Conservation (phyloP, 2,329 filamentous ascomycete genomes). For the Calycina herbarum region DNA sequence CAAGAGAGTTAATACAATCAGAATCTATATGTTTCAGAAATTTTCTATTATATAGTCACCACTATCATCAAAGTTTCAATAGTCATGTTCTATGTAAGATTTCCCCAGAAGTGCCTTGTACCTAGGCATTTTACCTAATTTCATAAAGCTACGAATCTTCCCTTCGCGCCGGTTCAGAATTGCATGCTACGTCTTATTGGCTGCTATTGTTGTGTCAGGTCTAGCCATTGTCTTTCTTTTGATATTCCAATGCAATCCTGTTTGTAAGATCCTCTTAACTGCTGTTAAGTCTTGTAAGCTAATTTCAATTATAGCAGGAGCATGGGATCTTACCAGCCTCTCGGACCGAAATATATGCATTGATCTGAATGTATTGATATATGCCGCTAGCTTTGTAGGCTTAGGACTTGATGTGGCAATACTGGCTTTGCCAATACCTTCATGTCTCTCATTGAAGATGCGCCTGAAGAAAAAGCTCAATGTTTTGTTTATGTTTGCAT, state of each 20-base stretch:
- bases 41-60: conserved; percentile 20
- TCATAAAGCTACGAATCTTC: conserved; percentile 25
- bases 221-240: conserved; percentile 18
- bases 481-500: conserved; percentile 64
- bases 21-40: conserved; percentile 21
- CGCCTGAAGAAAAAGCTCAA: conserved; percentile 68
- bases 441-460: conserved; percentile 60
- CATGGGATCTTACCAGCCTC: conserved; percentile 20
- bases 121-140: not conserved
- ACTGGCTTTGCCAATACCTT: conserved; percentile 64
- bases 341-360: conserved; percentile 47
- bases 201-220: conserved; percentile 12
- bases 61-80: conserved; percentile 25
- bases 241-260: conserved; percentile 28
- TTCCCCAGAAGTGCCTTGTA: not conserved
- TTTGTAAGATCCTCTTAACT: conserved; percentile 16
- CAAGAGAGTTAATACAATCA: conserved; percentile 8
- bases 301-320: conserved; percentile 11
- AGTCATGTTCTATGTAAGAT: conserved; percentile 24
- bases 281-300: not conserved
- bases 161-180: conserved; percentile 10
- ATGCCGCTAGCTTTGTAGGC: conserved; percentile 66
- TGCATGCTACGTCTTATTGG: conserved; percentile 6
- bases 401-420: conserved; percentile 68
- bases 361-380: conserved; percentile 63